Conservation (phyloP, 495 filamentous ascomycete species). For the Endocarpon pusillum region DNA sequence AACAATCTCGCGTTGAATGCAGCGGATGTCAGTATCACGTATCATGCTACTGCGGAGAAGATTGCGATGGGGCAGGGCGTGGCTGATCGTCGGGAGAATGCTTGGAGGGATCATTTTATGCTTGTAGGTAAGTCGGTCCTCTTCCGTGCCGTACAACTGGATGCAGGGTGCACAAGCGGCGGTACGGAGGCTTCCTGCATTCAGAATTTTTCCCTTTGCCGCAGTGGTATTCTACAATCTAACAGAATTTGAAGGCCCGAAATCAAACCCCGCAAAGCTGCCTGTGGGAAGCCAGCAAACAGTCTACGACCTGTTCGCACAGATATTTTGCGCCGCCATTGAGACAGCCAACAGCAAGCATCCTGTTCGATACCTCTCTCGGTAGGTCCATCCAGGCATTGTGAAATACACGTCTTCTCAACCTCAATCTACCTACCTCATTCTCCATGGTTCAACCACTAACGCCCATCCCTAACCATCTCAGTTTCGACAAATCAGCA, state of each 20-base stretch:
- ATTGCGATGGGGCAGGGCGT: constrained; percentile 21
- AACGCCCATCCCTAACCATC: too few relatives aligned
- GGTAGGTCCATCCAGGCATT: too few relatives aligned
- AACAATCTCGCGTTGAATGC: constrained; percentile 18
- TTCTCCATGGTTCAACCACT: too few relatives aligned
- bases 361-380: constrained; percentile 21
- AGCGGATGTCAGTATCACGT: constrained; percentile 26
- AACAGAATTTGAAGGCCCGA: too few relatives aligned
- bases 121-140: too few relatives aligned
- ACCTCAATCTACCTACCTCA: background rate
- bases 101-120: constrained; percentile 24
- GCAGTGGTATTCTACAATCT: too few relatives aligned
- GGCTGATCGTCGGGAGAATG: constrained; percentile 15
- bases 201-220: too few relatives aligned
- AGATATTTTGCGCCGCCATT: constrained; percentile 14
- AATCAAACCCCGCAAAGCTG: constrained; percentile 19
- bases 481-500: constrained; percentile 31
- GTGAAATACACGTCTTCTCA: too few relatives aligned
- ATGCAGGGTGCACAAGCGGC: too few relatives aligned
- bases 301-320: constrained; percentile 16
- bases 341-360: constrained; percentile 8
- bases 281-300: constrained; percentile 6
- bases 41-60: constrained; percentile 20
- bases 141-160: too few relatives aligned
- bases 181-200: too few relatives aligned